phyloP scores from a whole-genome alignment of 83 land plant species.

The Thuja plicata region DNA sequence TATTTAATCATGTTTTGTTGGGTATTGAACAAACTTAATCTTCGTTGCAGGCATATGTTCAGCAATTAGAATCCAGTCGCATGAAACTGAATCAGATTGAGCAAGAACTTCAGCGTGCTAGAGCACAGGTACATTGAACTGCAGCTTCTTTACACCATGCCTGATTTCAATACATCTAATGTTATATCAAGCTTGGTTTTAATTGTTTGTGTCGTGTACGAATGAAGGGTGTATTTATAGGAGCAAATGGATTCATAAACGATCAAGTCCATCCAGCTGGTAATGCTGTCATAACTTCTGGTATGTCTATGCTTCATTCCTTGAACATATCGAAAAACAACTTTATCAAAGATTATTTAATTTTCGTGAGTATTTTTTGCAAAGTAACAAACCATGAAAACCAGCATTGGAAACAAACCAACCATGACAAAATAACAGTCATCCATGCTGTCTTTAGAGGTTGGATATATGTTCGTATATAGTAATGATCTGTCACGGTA shows the following conservation, averaged over 20 bases:
- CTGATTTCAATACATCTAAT: background rate
- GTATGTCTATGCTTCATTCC: constrained; percentile 1
- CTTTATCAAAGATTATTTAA: background rate
- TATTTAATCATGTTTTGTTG: background rate
- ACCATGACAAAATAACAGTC: no score
- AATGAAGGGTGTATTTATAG: constrained; percentile 30
- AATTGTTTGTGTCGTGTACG: background rate
- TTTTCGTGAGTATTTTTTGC: background rate
- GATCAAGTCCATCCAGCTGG: constrained; percentile 22
- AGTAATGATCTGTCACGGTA: no score
- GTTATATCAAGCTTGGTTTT: background rate
- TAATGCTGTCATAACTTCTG: constrained; percentile 12
- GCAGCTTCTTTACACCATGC: background rate
- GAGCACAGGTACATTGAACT: constrained; percentile 42
- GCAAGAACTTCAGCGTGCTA: constrained; percentile 71
- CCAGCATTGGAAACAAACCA: no score
- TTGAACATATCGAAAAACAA: no score
- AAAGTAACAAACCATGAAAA: background rate
- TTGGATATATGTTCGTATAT: background rate
- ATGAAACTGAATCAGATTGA: constrained; percentile 68
- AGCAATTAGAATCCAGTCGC: constrained; percentile 69
- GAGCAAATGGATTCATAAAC: constrained; percentile 17
- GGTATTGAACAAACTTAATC: background rate
- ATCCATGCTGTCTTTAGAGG: no score
- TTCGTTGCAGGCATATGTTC: constrained; percentile 66